These are phyloP conservation scores for Lachancea lanzarotensis DNA, from an alignment of 805 yeast genomes.

Conservation along the genomic window DNA sequence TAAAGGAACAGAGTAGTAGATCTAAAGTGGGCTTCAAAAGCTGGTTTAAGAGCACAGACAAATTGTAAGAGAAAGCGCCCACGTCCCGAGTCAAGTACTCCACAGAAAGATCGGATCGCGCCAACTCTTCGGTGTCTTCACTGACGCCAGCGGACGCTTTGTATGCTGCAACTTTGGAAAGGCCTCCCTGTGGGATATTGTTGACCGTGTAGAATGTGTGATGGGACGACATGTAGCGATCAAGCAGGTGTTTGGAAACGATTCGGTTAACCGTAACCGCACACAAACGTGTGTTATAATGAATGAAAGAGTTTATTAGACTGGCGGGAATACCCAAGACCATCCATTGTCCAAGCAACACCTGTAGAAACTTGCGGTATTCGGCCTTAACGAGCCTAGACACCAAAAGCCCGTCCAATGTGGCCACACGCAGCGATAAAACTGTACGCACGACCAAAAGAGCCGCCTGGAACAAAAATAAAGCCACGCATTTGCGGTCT, in stretches of 20 bases:
- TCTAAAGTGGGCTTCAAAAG: conserved; percentile 78
- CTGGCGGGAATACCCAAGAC: conserved; percentile 81
- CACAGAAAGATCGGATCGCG: conserved; percentile 10
- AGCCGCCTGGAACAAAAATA: conserved; percentile 46
- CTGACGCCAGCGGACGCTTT: conserved; percentile 1
- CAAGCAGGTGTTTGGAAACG: conserved; percentile 57
- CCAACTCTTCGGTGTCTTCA: conserved; percentile 8
- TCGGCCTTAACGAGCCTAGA: conserved; percentile 70
- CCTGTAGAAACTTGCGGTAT: conserved; percentile 55
- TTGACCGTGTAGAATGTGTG: conserved; percentile 29
- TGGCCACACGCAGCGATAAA: conserved; percentile 74
- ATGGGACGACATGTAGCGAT: conserved; percentile 62
- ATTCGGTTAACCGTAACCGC: conserved; percentile 55
- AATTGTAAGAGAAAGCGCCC: conserved; percentile 61
- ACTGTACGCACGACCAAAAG: conserved; percentile 63
- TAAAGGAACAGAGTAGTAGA: conserved; percentile 71
- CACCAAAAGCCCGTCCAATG: conserved; percentile 78
- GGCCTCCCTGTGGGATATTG: conserved; percentile 12
- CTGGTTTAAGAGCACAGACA: conserved; percentile 74
- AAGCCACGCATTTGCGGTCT: conserved; percentile 25
- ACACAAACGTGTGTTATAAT: conserved; percentile 52
- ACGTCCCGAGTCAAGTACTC: conserved; percentile 61
- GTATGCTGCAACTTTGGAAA: not conserved
- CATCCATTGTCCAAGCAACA: conserved; percentile 68
- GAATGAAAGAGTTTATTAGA: conserved; percentile 62